These are phyloP conservation scores for Uncinocarpus reesii DNA, from an alignment of 2,329 filamentous ascomycete genomes.

Conservation along the genomic window DNA sequence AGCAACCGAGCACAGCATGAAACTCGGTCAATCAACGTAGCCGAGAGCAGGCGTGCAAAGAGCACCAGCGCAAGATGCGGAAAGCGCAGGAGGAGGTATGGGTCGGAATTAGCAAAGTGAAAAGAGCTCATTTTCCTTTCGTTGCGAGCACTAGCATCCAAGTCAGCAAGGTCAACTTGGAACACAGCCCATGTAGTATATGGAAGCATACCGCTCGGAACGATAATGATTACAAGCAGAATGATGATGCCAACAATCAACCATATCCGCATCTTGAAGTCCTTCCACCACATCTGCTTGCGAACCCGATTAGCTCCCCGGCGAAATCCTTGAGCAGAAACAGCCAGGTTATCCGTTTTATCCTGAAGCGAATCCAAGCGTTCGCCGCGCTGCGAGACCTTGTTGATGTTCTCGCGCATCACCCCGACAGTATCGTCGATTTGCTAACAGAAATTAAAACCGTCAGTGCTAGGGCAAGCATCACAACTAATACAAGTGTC, in stretches of 20 bases:
- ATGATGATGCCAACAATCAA: slow-evolving; percentile 83
- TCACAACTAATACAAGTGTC: not conserved
- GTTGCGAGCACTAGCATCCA: slow-evolving; percentile 14
- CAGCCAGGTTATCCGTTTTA: slow-evolving; percentile 85
- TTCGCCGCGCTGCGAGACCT: slow-evolving; percentile 86
- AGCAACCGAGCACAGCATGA: not conserved
- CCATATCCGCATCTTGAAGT: slow-evolving; percentile 99
- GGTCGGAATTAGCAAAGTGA: not conserved
- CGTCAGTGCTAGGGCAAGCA: slow-evolving; percentile 5
- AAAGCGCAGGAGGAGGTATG: not conserved
- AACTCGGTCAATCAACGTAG: not conserved
- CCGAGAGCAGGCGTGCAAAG: not conserved
- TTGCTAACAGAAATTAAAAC: slow-evolving; percentile 52
- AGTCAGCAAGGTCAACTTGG: slow-evolving; percentile 6
- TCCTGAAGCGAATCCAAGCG: slow-evolving; percentile 79
- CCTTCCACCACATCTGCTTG: slow-evolving; percentile 99
- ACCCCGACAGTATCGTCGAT: slow-evolving; percentile 91
- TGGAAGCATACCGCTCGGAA: slow-evolving; percentile 63
- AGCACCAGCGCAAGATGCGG: not conserved
- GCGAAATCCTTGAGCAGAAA: slow-evolving; percentile 89
- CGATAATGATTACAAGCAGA: slow-evolving; percentile 84
- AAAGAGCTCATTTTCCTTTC: slow-evolving; percentile 10
- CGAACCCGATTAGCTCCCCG: slow-evolving; percentile 91
- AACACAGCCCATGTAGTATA: not conserved
- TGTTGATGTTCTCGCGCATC: slow-evolving; percentile 97